Evolutionary conservation across 129 eudicot genomes (phyloP), one percentile per base, ranked within the genome.

Genomic region (Artemisia annua): DNA sequence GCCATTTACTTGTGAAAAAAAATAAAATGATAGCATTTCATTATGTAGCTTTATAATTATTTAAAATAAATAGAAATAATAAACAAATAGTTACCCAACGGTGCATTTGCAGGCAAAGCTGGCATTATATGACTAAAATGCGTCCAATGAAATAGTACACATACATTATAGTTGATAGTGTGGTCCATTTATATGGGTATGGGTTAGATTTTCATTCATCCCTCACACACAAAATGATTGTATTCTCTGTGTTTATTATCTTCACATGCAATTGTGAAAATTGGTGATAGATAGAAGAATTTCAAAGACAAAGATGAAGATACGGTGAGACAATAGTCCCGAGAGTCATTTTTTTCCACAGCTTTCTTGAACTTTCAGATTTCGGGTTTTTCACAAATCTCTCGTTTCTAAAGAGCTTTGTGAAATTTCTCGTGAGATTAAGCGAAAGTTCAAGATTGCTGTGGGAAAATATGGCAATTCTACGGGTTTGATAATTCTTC

Each of bases 341-440:
- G 77, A 72, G 77, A 70, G 80, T 76, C 91, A 89, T 86, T 85
- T 78, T 86, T 82, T 87, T 83, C 88, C 92, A 89, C 96, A 85
- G 96, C 96, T 89, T 89, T 89, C 96, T 89, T 89, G 96, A 89
- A 87, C 96, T 86, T 82, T 64, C 78, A 72, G 80, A 3, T 11
- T 46, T 46, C 9, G 1, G 10, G 81, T 66, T 87, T 39, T 11
- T 50, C 51, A n/a, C 63, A 26, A 50, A 4, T 30, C 7, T 15
- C 43, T 54, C 51, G 2, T 26, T 32, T 70, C 30, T 63, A 6
- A 19, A 28, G 78, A 63, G 51, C 52, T 39, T 39, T 39, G 46
- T 39, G 46, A 39, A 39, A 7, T 39, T 39, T 39, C 10, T 73
- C 53, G 51, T 1, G 50, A 24, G 13, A 28, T 48, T 63, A 16